Evolutionary conservation across 305 asterid genomes (phyloP), one percentile per base, ranked within the genome.

Genomic region (Fraxinus platypoda): DNA sequence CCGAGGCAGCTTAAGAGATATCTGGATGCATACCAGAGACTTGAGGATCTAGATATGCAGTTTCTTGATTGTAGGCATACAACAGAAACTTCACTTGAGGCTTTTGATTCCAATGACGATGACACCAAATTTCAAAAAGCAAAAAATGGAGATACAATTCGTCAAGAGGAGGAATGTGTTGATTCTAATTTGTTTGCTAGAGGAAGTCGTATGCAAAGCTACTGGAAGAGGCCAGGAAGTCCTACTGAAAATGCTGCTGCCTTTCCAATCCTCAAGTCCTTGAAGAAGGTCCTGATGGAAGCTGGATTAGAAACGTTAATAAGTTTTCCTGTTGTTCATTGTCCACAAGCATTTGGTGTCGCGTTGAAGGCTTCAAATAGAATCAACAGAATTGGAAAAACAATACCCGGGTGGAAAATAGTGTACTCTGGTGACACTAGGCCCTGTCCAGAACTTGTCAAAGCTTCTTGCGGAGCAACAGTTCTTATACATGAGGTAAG

Each of bases 401-500:
- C 83, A 72, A 88, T 92, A 52, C 98, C 98, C 0, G 98, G 99
- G 19, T 96, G 99, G 98, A 94, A 94, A 84, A 77, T 96, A 70
- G 99, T 91, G 70, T 96, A 96, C 90, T 95, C 98, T 0, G 99
- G 99, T 6, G 99, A 96, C 87, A 94, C 98, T 71, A 82, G 99
- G 85, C 99, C 98, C 19, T 96, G 99, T 85, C 94, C 92, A 1
- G 97, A 94, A 83, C 91, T 93, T 43, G 88, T 93, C 74, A 80
- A 85, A 83, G 98, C 98, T 43, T 86, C 98, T 13, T 86, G 54
- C 0, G 95, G 94, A n/a, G 99, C 98, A 15, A 94, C 98, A 3
- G 91, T 94, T 83, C 97, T 96, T 62, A 94, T 96, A 82, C 97
- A 96, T 1, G 98, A 94, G 98, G 98, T 80, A 86, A 87, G 91